A percentile compares a stretch with the other conserved stretches of the same genome.
phyloP scores from a whole-genome alignment of 371 early-diverging fungal species.

The Mucor mucedo region DNA sequence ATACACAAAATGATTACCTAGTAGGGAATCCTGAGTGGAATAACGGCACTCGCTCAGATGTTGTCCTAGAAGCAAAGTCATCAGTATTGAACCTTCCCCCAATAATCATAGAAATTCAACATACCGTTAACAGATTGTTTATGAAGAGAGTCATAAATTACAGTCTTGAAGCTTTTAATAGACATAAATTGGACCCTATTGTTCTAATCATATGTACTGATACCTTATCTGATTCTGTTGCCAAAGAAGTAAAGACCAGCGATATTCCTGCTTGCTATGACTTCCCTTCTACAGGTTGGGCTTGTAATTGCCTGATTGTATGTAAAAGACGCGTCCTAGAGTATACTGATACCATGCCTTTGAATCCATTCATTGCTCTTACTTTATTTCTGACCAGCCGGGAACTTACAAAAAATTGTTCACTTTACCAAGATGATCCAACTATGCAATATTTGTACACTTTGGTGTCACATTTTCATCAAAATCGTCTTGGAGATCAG shows the following conservation, averaged over 20 bases:
- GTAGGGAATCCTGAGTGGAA: conserved; percentile 25
- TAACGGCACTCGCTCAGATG: conserved; percentile 23
- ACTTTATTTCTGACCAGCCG: neutral
- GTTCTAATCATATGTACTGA: conserved; percentile 16
- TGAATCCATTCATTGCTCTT: too few species aligned
- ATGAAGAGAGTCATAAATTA: conserved; percentile 21
- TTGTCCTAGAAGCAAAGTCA: conserved; percentile 19
- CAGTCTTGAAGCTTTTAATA: conserved; percentile 25
- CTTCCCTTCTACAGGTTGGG: too few species aligned
- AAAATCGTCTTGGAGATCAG: conserved; percentile 28
- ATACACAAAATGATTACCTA: conserved; percentile 25
- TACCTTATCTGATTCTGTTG: conserved; percentile 17
- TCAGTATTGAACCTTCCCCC: conserved; percentile 14
- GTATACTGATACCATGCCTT: too few species aligned
- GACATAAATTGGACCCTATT: conserved; percentile 20
- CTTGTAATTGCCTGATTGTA: too few species aligned
- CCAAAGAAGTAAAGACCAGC: conserved; percentile 12
- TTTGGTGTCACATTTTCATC: conserved; percentile 13
- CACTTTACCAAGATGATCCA: conserved; percentile 27
- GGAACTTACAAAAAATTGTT: conserved; percentile 12
- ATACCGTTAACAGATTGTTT: conserved; percentile 7
- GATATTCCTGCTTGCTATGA: neutral
- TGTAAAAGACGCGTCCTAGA: too few species aligned
- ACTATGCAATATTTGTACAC: conserved; percentile 28
- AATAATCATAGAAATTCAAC: conserved; percentile 24